Evolutionary conservation across 345 rosid genomes (phyloP).

Genomic region (Draba incana): DNA sequence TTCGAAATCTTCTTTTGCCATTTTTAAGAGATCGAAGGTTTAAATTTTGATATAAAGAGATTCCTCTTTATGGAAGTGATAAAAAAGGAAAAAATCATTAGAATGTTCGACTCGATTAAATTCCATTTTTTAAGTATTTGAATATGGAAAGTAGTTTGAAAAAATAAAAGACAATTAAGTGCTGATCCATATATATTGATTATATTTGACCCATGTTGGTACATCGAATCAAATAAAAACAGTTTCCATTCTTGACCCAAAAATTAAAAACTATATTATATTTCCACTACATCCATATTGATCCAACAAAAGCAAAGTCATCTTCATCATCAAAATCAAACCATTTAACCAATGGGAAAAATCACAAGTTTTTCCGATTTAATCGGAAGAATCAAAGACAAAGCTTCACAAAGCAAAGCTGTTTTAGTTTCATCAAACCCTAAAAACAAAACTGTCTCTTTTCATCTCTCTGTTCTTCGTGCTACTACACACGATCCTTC

Average conservation of each 20-base stretch:
- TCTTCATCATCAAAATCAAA: slow-evolving; percentile 2
- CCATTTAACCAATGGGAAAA: slow-evolving; percentile 50
- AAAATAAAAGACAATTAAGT: not conserved
- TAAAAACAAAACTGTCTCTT: slow-evolving; percentile 47
- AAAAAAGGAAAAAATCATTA: not conserved
- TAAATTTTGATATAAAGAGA: not conserved
- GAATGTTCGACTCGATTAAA: slow-evolving; percentile 4
- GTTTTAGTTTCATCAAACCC: slow-evolving; percentile 59
- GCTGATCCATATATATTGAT: slow-evolving; percentile 10
- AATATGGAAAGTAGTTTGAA: slow-evolving; percentile 1
- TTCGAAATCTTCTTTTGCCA: not conserved
- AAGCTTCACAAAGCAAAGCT: slow-evolving; percentile 80
- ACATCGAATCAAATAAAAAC: slow-evolving; percentile 8
- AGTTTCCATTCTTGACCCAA: slow-evolving; percentile 39
- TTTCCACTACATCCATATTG: not conserved
- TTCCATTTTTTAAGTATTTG: not conserved
- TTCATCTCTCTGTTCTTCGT: slow-evolving; percentile 63
- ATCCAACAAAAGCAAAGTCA: not conserved
- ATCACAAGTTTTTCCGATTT: slow-evolving; percentile 56
- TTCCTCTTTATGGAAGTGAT: not conserved
- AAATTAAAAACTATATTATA: not conserved
- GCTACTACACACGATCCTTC: slow-evolving; percentile 79
- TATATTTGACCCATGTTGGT: slow-evolving; percentile 35
- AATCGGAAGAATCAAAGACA: slow-evolving; percentile 71
- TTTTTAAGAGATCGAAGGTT: not conserved